phyloP scores from a whole-genome alignment of 345 rosid genomes.

The Capsella bursapastoris region DNA sequence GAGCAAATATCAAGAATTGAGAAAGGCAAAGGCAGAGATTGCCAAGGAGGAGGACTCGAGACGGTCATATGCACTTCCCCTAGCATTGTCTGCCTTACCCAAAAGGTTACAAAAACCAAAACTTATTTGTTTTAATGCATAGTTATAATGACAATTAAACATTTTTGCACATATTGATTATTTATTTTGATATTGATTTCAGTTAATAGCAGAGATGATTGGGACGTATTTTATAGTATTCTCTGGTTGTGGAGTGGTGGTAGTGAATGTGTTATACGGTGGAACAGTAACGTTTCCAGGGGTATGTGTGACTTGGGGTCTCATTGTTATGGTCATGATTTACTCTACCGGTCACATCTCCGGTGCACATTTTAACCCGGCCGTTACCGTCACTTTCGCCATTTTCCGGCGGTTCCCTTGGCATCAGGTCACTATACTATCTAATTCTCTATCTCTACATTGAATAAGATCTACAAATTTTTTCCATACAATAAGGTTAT shows the following conservation, averaged over 20 bases:
- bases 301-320: conserved; percentile 65
- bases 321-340: conserved; percentile 75
- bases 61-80: conserved; percentile 42
- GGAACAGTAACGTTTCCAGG: conserved; percentile 72
- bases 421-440: conserved; percentile 47
- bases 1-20: conserved; percentile 42
- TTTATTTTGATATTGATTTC: neutral
- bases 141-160: neutral
- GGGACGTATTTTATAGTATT: conserved; percentile 78
- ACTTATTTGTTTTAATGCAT: neutral
- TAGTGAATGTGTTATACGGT: conserved; percentile 58
- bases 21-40: conserved; percentile 28
- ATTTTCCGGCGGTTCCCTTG: conserved; percentile 59
- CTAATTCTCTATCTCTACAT: neutral
- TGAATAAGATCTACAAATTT: too few relatives aligned
- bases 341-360: conserved; percentile 77
- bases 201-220: conserved; percentile 69
- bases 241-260: conserved; percentile 75
- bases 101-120: conserved; percentile 18
- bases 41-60: conserved; percentile 35
- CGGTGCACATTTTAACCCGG: conserved; percentile 85
- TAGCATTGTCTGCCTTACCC: conserved; percentile 38
- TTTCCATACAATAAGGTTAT: too few relatives aligned
- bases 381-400: conserved; percentile 72
- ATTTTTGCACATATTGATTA: neutral